Conservation (phyloP, 176 grass and related monocot genomes). For the Zoysia japonica region DNA sequence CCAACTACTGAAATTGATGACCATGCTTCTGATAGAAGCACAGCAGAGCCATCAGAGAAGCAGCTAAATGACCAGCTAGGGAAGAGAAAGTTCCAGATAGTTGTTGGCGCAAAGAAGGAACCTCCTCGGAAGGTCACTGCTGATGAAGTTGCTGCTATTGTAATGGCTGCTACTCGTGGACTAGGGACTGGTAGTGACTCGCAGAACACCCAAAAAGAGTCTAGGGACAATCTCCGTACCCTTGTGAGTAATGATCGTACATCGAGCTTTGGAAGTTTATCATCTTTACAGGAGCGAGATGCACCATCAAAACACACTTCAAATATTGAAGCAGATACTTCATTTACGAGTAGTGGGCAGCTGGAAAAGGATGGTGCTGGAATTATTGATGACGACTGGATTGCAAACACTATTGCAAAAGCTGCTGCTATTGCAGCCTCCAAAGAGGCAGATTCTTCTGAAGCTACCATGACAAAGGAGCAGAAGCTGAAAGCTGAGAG, state of each 20-base stretch:
- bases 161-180: slow-evolving; percentile 84
- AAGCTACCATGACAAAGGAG: slow-evolving; percentile 76
- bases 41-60: slow-evolving; percentile 49
- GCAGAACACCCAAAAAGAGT: slow-evolving; percentile 25
- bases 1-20: slow-evolving; percentile 29
- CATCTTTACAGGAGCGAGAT: slow-evolving; percentile 46
- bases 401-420: slow-evolving; percentile 83
- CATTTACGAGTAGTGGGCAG: slow-evolving; percentile 45
- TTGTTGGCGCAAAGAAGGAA: slow-evolving; percentile 58
- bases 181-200: slow-evolving; percentile 48
- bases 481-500: slow-evolving; percentile 95
- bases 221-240: slow-evolving; percentile 8
- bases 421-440: slow-evolving; percentile 75
- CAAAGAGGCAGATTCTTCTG: slow-evolving; percentile 75
- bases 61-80: slow-evolving; percentile 41
- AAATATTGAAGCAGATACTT: slow-evolving; percentile 44
- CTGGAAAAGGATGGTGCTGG: slow-evolving; percentile 39
- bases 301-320: slow-evolving; percentile 41
- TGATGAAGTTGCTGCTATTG: slow-evolving; percentile 92
- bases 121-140: slow-evolving; percentile 50
- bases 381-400: slow-evolving; percentile 88
- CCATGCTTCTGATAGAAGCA: slow-evolving; percentile 42
- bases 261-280: slow-evolving; percentile 37
- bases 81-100: slow-evolving; percentile 64
- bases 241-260: not conserved